Evolutionary conservation across 495 filamentous ascomycete genomes (phyloP), one percentile per base, ranked within the genome.

Genomic region (Penicillium longicatenatum): DNA sequence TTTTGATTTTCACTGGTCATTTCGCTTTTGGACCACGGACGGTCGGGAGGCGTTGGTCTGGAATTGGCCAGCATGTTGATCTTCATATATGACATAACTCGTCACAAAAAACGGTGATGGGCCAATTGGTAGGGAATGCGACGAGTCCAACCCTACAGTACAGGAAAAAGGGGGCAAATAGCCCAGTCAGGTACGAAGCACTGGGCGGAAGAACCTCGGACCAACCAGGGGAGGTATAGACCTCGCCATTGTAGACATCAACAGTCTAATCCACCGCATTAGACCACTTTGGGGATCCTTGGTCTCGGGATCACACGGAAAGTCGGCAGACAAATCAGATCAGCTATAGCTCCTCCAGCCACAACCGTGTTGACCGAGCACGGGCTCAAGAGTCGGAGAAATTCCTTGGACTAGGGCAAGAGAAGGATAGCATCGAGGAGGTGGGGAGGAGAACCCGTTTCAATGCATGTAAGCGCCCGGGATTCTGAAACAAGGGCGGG

Each of bases 401-500:
- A 60, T 63, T 52, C 37, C 29, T 22, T 16, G 2, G 45, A 48
- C 45, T 30, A 30, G 24, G 45, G 30, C 19, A 16, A 48, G 45
- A 48, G 24, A n/a, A 48, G 45, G 2, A 30, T 26, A 29, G 45
- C 17, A 39, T 39, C n/a, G 16, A 14, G 44, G 44, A 52, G 39
- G 46, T 5, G 3, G 31, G 12, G 31, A 35, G 53, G 42, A 50
- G 49, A 54, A 51, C 39, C 41, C 50, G 48, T 61, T 66, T 62
- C 64, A 59, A 68, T 46, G 67, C 67, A 62, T 55, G 65, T 70
- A 70, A 68, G 68, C 68, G 68, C 68, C 65, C 60, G 45, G n/a
- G 47, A 64, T 30, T 65, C 66, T 72, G 70, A 72, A 72, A 72
- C 70, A 57, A 52, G 46, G 52, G 68, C 66, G 66, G 66, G 61